phyloP scores from a whole-genome alignment of 768 basidiomycete genomes.

The Panus rudis region DNA sequence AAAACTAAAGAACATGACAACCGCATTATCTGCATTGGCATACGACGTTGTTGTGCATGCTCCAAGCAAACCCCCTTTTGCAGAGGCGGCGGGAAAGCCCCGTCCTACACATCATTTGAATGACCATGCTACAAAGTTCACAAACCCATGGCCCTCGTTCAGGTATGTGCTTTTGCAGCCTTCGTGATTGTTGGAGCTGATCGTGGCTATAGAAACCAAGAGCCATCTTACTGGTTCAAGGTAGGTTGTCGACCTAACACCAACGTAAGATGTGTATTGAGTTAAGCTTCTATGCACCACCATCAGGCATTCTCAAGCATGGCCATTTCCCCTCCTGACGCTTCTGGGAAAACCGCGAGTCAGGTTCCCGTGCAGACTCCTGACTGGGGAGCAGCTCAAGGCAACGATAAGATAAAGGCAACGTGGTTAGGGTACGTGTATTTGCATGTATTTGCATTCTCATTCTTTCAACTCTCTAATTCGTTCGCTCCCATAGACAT shows the following conservation, averaged over 20 bases:
- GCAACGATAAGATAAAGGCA: slow-evolving; percentile 21
- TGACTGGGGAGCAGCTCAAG: slow-evolving; percentile 17
- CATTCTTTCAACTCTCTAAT: background rate
- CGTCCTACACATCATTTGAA: slow-evolving; percentile 14
- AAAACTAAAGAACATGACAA: too few species aligned
- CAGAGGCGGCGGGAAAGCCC: too few species aligned
- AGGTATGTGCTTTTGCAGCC: slow-evolving; percentile 5
- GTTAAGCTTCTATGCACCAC: background rate
- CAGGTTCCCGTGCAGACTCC: slow-evolving; percentile 16
- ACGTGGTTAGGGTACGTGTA: slow-evolving; percentile 29
- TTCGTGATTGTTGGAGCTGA: background rate
- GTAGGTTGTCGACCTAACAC: background rate
- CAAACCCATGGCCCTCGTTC: slow-evolving; percentile 18
- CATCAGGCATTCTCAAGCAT: background rate
- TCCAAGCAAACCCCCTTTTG: too few species aligned
- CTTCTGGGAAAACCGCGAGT: slow-evolving; percentile 9
- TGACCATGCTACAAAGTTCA: slow-evolving; percentile 9
- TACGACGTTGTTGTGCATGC: background rate
- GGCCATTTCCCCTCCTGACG: background rate
- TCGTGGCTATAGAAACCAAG: background rate
- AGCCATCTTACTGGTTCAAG: background rate
- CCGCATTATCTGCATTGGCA: background rate
- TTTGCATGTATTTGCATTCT: background rate
- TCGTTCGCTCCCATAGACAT: slow-evolving; percentile 17
- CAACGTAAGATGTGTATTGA: background rate